Conservation (phyloP, 805 yeast genomes). For the Yarrowia sp. region DNA sequence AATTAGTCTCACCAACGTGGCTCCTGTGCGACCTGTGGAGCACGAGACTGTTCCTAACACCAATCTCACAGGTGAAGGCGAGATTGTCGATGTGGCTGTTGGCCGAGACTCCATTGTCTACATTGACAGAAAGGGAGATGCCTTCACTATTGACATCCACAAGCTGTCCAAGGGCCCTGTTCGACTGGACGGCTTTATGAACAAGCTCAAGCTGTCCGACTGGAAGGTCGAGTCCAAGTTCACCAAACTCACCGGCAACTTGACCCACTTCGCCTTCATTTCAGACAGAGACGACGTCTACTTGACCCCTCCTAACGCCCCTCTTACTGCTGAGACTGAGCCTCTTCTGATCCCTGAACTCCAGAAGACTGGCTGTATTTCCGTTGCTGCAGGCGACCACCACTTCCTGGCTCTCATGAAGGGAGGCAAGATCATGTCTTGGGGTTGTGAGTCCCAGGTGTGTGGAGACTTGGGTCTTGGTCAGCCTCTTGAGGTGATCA, state of each 20-base stretch:
- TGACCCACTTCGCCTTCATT: slow-evolving; percentile 61
- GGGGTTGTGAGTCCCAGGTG: slow-evolving; percentile 69
- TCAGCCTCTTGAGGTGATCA: slow-evolving; percentile 40
- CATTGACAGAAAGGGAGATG: slow-evolving; percentile 56
- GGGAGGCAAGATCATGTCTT: slow-evolving; percentile 63
- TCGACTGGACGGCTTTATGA: slow-evolving; percentile 45
- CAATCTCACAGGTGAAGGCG: slow-evolving; percentile 6
- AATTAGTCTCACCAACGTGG: slow-evolving; percentile 22
- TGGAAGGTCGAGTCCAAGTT: slow-evolving; percentile 52
- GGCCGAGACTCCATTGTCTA: slow-evolving; percentile 62
- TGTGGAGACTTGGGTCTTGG: slow-evolving; percentile 82
- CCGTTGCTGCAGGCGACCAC: slow-evolving; percentile 74
- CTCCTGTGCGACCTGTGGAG: slow-evolving; percentile 11
- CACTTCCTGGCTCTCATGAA: slow-evolving; percentile 69
- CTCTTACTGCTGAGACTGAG: slow-evolving; percentile 42
- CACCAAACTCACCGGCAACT: slow-evolving; percentile 63
- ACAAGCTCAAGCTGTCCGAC: slow-evolving; percentile 47
- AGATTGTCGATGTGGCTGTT: slow-evolving; percentile 60
- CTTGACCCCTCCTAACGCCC: slow-evolving; percentile 41
- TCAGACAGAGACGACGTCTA: slow-evolving; percentile 59
- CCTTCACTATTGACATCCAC: slow-evolving; percentile 51
- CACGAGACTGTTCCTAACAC: slow-evolving; percentile 41
- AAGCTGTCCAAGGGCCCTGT: slow-evolving; percentile 42
- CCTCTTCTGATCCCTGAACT: slow-evolving; percentile 54
- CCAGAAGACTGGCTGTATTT: slow-evolving; percentile 58